Conservation (phyloP, 108 stramenopile genomes). For the Cyclotella baltica region DNA sequence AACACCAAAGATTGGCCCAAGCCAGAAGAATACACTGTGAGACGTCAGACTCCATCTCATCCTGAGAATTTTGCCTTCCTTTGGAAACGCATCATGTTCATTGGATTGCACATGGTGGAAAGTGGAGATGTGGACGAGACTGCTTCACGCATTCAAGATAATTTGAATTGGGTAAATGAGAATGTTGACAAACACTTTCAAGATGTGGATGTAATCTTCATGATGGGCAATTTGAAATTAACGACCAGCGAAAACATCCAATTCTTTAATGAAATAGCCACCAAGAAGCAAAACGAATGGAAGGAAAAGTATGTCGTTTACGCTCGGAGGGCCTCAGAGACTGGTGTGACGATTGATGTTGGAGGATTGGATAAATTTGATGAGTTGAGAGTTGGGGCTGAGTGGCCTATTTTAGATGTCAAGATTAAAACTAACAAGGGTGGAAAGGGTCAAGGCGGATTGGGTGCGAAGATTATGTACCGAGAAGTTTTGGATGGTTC, state of each 20-base stretch:
- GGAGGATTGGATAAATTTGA: constrained; percentile 19
- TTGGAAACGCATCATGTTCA: constrained; percentile 51
- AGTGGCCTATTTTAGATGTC: constrained; percentile 43
- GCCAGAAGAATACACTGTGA: constrained; percentile 20
- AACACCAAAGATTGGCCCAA: constrained; percentile 18
- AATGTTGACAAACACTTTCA: constrained; percentile 13
- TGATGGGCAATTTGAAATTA: constrained; percentile 32
- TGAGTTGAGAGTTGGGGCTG: constrained; percentile 31
- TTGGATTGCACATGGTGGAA: constrained; percentile 67
- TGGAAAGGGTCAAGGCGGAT: background rate
- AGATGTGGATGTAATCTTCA: constrained; percentile 35
- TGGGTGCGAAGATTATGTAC: background rate
- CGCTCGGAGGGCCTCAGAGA: constrained; percentile 24
- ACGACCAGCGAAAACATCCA: constrained; percentile 11
- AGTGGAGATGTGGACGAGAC: constrained; percentile 23
- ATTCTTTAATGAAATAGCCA: constrained; percentile 25
- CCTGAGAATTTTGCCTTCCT: constrained; percentile 70
- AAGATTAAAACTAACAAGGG: constrained; percentile 9
- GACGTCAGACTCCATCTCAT: constrained; percentile 13
- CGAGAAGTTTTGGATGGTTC: background rate
- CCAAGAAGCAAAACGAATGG: constrained; percentile 35
- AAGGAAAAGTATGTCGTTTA: constrained; percentile 35
- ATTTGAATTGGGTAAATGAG: constrained; percentile 37
- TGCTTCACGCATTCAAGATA: constrained; percentile 11
- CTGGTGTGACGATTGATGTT: constrained; percentile 13